phyloP scores from a whole-genome alignment of 2,329 filamentous ascomycete species.

The Stachybotrys echinatus region DNA sequence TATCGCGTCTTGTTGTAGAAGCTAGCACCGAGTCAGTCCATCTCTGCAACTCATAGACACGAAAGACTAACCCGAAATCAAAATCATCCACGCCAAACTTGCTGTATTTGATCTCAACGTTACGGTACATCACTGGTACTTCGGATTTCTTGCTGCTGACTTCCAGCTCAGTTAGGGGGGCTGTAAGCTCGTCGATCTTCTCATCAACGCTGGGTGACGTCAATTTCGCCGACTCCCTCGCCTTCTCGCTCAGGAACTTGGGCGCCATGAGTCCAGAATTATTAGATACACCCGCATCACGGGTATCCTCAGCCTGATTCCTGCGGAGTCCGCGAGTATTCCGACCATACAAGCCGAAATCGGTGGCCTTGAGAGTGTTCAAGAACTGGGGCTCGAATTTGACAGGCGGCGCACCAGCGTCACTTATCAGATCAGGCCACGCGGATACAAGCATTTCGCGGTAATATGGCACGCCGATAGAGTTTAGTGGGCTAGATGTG shows the following conservation, averaged over 20 bases:
- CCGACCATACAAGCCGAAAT: conserved; percentile 73
- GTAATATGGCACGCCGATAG: conserved; percentile 90
- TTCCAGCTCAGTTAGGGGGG: conserved; percentile 62
- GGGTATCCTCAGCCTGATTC: conserved; percentile 79
- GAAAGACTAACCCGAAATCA: conserved; percentile 73
- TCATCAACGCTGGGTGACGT: conserved; percentile 34
- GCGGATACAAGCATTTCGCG: conserved; percentile 80
- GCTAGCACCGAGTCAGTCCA: conserved; percentile 34
- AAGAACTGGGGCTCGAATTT: conserved; percentile 70
- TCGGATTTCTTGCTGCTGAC: conserved; percentile 74
- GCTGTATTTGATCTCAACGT: conserved; percentile 97
- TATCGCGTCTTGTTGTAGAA: conserved; percentile 93
- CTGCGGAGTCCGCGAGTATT: conserved; percentile 69
- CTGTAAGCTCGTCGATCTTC: conserved; percentile 51
- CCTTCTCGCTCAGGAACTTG: conserved; percentile 93
- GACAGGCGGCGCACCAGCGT: conserved; percentile 75
- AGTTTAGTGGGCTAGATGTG: conserved; percentile 63
- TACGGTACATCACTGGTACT: conserved; percentile 82
- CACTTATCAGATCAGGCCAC: conserved; percentile 83
- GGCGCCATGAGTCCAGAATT: conserved; percentile 65
- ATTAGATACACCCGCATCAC: conserved; percentile 54
- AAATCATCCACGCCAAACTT: conserved; percentile 99
- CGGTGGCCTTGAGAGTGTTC: conserved; percentile 61
- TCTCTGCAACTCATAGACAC: conserved; percentile 1
- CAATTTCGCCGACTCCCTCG: conserved; percentile 58